phyloP scores from a whole-genome alignment of 805 yeast species.

The Kluyveromyces dobzhanskii region DNA sequence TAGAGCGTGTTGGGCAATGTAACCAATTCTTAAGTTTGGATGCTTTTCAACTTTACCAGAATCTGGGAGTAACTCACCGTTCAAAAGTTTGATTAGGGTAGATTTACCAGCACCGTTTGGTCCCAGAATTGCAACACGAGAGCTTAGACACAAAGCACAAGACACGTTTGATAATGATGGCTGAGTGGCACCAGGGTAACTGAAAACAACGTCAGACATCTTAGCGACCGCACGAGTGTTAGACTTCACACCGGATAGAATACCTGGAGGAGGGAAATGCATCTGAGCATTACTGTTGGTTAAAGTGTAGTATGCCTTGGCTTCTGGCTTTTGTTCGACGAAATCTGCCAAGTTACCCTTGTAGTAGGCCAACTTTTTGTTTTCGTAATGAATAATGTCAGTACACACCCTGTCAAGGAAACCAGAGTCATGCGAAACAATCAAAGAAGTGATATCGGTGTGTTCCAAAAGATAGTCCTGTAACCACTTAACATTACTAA shows the following conservation, averaged over 20 bases:
- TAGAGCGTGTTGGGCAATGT: slow-evolving; percentile 97
- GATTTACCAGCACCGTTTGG: slow-evolving; percentile 99
- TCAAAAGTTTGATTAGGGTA: slow-evolving; percentile 83
- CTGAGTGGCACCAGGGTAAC: slow-evolving; percentile 83
- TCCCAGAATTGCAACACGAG: slow-evolving; percentile 93
- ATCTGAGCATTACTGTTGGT: slow-evolving; percentile 89
- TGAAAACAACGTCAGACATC: slow-evolving; percentile 73
- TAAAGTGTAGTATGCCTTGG: slow-evolving; percentile 89
- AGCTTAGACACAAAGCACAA: slow-evolving; percentile 87
- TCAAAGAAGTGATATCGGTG: slow-evolving; percentile 83
- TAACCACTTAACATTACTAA: slow-evolving; percentile 86
- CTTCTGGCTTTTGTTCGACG: slow-evolving; percentile 90
- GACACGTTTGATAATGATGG: slow-evolving; percentile 76
- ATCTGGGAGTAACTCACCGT: slow-evolving; percentile 84
- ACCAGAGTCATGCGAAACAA: slow-evolving; percentile 97
- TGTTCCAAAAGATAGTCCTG: slow-evolving; percentile 78
- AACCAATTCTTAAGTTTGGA: slow-evolving; percentile 95
- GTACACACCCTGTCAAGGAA: slow-evolving; percentile 94
- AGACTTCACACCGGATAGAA: slow-evolving; percentile 93
- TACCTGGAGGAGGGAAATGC: slow-evolving; percentile 99
- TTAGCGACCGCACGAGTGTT: slow-evolving; percentile 90
- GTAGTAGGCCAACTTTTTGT: slow-evolving; percentile 88
- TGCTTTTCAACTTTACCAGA: slow-evolving; percentile 92
- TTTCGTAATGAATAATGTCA: slow-evolving; percentile 93
- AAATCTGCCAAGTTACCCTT: slow-evolving; percentile 92